Evolutionary conservation across 176 grass and related monocot species (phyloP).

Genomic region (Zizania latifolia): DNA sequence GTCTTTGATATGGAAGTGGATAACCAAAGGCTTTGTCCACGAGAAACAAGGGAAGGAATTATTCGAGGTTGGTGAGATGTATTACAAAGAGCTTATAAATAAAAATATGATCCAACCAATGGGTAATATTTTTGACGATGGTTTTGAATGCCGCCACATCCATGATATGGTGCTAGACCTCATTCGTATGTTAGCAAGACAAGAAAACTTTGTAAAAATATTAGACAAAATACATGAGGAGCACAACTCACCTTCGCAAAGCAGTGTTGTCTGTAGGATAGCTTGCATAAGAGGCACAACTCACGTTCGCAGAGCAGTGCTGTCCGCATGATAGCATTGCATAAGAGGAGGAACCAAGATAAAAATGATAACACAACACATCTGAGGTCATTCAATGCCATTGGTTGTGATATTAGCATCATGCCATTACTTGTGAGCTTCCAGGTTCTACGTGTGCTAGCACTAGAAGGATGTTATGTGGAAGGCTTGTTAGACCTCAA

Average conservation of each 20-base stretch:
- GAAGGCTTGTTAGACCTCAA: too few species aligned
- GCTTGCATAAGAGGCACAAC: too few species aligned
- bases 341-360: background rate
- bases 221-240: background rate
- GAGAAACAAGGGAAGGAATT: background rate
- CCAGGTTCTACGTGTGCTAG: background rate
- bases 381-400: background rate
- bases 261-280: too few species aligned
- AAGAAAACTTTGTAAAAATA: slow-evolving; percentile 17
- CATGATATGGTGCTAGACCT: slow-evolving; percentile 3
- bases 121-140: fast-evolving
- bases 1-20: slow-evolving; percentile 6
- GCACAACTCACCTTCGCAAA: background rate
- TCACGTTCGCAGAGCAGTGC: too few species aligned
- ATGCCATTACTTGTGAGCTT: background rate
- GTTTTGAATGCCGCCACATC: background rate
- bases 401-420: fast-evolving
- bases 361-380: background rate
- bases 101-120: background rate
- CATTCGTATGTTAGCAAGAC: background rate
- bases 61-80: background rate
- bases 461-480: background rate
- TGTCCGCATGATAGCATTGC: background rate
- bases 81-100: background rate
- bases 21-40: background rate